These are phyloP conservation scores for Ophiorrhiza pumila DNA, from an alignment of 257 asterid species.

Conservation along the genomic window DNA sequence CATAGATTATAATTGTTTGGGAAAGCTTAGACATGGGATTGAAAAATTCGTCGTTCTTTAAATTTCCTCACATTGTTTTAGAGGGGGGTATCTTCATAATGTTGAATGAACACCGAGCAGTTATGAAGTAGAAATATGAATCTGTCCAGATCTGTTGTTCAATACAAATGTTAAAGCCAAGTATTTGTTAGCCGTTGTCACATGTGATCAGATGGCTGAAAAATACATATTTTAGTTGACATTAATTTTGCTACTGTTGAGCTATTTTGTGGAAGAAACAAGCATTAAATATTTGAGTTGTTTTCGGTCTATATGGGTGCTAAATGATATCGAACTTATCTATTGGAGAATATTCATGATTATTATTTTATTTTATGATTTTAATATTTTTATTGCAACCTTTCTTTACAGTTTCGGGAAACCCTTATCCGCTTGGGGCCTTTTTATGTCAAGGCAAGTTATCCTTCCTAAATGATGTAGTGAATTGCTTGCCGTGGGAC, in stretches of 20 bases:
- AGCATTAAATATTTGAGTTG: background rate
- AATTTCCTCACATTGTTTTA: background rate
- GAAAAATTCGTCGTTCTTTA: background rate
- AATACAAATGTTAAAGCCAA: background rate
- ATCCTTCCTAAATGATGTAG: conserved; percentile 14
- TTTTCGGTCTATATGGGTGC: background rate
- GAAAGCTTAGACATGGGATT: background rate
- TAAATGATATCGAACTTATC: background rate
- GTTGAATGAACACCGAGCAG: background rate
- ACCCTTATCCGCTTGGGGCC: conserved; percentile 93
- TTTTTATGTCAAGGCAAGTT: conserved; percentile 89
- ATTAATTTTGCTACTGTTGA: background rate
- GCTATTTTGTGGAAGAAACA: background rate
- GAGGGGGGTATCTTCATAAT: no score
- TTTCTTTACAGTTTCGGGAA: conserved; percentile 80
- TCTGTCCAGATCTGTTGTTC: background rate
- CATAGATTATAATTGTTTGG: background rate
- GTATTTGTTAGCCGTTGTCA: background rate
- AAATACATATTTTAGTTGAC: background rate
- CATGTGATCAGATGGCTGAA: background rate
- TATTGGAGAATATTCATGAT: background rate
- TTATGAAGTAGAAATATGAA: background rate
- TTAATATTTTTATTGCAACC: background rate
- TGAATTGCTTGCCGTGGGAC: conserved; percentile 14
- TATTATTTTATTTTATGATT: background rate